These are phyloP conservation scores for Pseudozyma sp. DNA, from an alignment of 1,284 basidiomycete species.

Conservation along the genomic window DNA sequence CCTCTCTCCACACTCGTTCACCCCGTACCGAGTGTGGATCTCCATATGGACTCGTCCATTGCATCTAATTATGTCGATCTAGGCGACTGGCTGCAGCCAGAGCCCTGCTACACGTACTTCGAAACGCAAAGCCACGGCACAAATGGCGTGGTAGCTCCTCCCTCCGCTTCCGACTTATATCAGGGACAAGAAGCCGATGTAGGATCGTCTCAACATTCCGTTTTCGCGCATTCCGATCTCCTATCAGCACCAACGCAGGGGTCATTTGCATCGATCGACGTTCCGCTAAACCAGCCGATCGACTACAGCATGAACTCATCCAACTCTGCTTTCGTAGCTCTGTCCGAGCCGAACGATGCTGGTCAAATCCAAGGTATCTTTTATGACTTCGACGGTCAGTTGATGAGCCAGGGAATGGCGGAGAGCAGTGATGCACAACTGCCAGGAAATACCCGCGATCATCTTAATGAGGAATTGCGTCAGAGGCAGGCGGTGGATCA, in stretches of 20 bases:
- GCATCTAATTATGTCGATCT: slow-evolving; percentile 6
- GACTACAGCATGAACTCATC: not conserved
- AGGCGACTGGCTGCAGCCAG: slow-evolving; percentile 22
- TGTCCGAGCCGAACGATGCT: slow-evolving; percentile 16
- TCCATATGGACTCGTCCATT: slow-evolving; percentile 3
- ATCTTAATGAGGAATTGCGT: slow-evolving; percentile 13
- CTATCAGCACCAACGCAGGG: not conserved
- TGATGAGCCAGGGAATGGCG: slow-evolving; percentile 9
- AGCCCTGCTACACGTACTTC: slow-evolving; percentile 9
- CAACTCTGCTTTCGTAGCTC: slow-evolving; percentile 22
- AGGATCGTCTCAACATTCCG: not conserved
- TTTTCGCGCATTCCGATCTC: not conserved
- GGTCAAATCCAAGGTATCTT: slow-evolving; percentile 22
- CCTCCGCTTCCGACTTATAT: not conserved
- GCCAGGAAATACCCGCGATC: not conserved
- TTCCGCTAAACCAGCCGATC: not conserved
- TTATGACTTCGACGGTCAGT: slow-evolving; percentile 20
- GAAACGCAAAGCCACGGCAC: not conserved
- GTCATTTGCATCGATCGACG: not conserved
- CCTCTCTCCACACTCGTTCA: not conserved
- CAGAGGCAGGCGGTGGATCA: slow-evolving; percentile 22
- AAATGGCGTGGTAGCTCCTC: not conserved
- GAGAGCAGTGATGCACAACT: not conserved
- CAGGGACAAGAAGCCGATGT: not conserved
- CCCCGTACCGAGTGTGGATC: slow-evolving; percentile 3